phyloP scores from a whole-genome alignment of 2,329 filamentous ascomycete genomes.

The Pseudogymnoascus sp. region DNA sequence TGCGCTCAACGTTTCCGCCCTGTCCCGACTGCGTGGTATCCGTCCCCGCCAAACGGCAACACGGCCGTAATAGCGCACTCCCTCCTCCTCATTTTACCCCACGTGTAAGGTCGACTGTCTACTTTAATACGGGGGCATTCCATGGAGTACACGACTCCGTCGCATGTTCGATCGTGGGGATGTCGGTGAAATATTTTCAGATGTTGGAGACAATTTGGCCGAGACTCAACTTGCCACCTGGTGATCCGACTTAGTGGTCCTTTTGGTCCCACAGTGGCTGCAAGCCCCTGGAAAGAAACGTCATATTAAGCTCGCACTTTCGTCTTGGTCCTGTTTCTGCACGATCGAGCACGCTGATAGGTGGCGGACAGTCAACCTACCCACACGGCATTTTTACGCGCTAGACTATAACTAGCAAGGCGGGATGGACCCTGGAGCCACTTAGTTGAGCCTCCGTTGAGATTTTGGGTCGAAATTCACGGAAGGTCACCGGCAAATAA shows the following conservation, averaged over 20 bases:
- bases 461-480: not conserved
- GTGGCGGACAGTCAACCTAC: not conserved
- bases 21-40: conserved; percentile 60
- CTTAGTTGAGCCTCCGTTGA: not conserved
- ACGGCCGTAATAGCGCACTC: conserved; percentile 62
- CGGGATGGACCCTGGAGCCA: not conserved
- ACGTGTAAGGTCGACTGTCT: conserved; percentile 41
- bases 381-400: not conserved
- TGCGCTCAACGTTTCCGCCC: conserved; percentile 64
- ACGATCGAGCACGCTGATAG: not conserved
- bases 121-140: not conserved
- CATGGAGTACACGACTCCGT: not conserved
- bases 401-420: not conserved
- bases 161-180: not conserved
- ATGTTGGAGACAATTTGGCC: not conserved
- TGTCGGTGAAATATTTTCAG: not conserved
- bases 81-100: conserved; percentile 58
- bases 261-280: not conserved
- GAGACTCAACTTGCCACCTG: not conserved
- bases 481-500: not conserved
- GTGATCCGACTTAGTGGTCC: not conserved
- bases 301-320: not conserved
- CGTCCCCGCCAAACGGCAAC: conserved; percentile 66
- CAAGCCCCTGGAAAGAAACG: not conserved
- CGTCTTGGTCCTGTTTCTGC: not conserved